Percentiles rank a stretch among this genome's conserved stretches.
Evolutionary conservation across 2,329 filamentous ascomycete genomes (phyloP).

Genomic region (Stagonosporopsis chrysanthemi): DNA sequence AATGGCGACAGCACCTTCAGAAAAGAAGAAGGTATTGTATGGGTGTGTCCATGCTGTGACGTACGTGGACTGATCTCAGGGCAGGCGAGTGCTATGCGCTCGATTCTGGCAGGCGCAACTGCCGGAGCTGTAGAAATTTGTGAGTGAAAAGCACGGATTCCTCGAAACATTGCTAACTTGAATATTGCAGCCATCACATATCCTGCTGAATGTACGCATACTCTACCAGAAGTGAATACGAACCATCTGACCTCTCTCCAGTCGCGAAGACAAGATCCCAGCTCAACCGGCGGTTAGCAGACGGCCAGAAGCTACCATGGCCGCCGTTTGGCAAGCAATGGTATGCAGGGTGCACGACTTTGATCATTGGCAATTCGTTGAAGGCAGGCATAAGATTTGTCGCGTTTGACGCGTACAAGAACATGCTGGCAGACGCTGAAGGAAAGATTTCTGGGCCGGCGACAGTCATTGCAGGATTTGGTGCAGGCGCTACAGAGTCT

Average conservation of each 20-base stretch:
- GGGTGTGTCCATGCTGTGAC: background rate
- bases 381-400: constrained; percentile 98
- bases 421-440: constrained; percentile 78
- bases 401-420: constrained; percentile 94
- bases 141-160: constrained; percentile 47
- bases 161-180: constrained; percentile 26
- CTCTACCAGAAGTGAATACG: background rate
- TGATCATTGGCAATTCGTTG: constrained; percentile 95
- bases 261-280: constrained; percentile 95
- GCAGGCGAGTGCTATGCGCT: constrained; percentile 81
- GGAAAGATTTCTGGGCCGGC: constrained; percentile 89
- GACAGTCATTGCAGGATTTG: constrained; percentile 92
- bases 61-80: constrained; percentile 1
- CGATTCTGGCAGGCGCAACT: constrained; percentile 89
- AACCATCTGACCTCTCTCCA: constrained; percentile 46
- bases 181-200: constrained; percentile 78
- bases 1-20: constrained; percentile 40
- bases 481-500: constrained; percentile 92
- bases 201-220: constrained; percentile 80
- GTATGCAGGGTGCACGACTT: constrained; percentile 97
- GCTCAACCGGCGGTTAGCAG: constrained; percentile 83
- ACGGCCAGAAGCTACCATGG: constrained; percentile 89
- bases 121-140: constrained; percentile 95
- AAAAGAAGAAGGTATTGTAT: constrained; percentile 47
- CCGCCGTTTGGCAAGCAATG: constrained; percentile 92